Evolutionary conservation across 164 flowering plant genomes (phyloP).

Genomic region (Malania oleifera): DNA sequence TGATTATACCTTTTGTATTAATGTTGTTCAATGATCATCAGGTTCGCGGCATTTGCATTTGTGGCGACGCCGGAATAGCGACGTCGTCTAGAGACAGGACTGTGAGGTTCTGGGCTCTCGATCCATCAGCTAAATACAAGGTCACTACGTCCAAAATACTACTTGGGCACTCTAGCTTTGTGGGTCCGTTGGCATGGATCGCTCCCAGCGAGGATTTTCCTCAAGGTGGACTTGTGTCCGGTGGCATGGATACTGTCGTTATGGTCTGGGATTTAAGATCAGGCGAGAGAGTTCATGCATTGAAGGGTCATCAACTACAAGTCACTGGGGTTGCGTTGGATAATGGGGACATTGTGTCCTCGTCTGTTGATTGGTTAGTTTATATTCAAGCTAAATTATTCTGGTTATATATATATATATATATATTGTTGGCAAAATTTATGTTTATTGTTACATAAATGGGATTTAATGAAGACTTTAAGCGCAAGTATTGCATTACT

Average conservation of each 20-base stretch:
- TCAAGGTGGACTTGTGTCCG: slow-evolving; percentile 85
- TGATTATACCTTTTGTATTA: not conserved
- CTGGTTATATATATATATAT: no score
- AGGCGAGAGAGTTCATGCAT: slow-evolving; percentile 54
- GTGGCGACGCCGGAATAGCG: slow-evolving; percentile 68
- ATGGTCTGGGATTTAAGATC: slow-evolving; percentile 78
- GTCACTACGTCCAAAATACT: slow-evolving; percentile 43
- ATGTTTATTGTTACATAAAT: no score
- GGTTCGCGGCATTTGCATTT: slow-evolving; percentile 91
- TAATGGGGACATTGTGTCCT: slow-evolving; percentile 62
- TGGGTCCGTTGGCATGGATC: slow-evolving; percentile 91
- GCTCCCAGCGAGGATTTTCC: slow-evolving; percentile 55
- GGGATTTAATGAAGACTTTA: no score
- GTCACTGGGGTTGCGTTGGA: slow-evolving; percentile 78
- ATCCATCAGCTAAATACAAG: slow-evolving; percentile 39
- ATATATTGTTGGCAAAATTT: no score
- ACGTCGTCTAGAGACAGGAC: slow-evolving; percentile 89
- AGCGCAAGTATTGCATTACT: no score
- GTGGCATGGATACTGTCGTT: slow-evolving; percentile 89
- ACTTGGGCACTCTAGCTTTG: slow-evolving; percentile 88
- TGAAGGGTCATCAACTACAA: slow-evolving; percentile 83
- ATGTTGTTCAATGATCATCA: slow-evolving; percentile 11
- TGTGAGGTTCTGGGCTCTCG: slow-evolving; percentile 66
- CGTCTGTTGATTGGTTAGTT: slow-evolving; percentile 79
- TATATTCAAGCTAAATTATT: no score